phyloP scores from a whole-genome alignment of 2,329 filamentous ascomycete species.

The Raffaelea deltoideospora region DNA sequence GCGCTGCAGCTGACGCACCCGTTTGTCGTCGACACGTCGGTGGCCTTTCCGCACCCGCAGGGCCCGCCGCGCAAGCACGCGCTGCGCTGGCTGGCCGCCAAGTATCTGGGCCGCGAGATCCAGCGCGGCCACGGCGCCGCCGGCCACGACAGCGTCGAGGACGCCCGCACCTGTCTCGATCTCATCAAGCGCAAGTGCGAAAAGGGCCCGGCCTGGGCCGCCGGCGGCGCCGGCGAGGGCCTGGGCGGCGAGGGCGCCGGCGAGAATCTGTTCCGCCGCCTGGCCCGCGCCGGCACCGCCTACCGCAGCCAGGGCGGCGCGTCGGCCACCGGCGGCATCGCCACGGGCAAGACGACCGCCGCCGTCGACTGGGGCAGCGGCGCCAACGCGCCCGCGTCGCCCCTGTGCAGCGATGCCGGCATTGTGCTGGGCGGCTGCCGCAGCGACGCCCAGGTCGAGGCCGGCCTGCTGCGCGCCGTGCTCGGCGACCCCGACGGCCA shows the following conservation, averaged over 20 bases:
- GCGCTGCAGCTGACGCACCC: slow-evolving; percentile 80
- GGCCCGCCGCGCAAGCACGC: slow-evolving; percentile 82
- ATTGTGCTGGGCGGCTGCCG: slow-evolving; percentile 36
- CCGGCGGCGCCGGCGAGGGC: slow-evolving; percentile 14
- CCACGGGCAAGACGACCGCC: slow-evolving; percentile 49
- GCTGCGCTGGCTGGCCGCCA: slow-evolving; percentile 76
- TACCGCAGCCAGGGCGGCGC: slow-evolving; percentile 47
- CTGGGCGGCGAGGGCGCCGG: slow-evolving; percentile 49
- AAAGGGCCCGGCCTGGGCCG: slow-evolving; percentile 76
- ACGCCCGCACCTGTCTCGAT: slow-evolving; percentile 80
- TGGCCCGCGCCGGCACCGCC: slow-evolving; percentile 47
- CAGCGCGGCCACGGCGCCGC: slow-evolving; percentile 55
- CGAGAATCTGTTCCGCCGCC: slow-evolving; percentile 80
- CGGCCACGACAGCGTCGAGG: slow-evolving; percentile 87
- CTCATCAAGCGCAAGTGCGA: slow-evolving; percentile 93
- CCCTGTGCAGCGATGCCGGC: slow-evolving; percentile 37
- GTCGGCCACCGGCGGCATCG: slow-evolving; percentile 38
- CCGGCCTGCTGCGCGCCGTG: slow-evolving; percentile 41
- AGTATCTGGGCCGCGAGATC: slow-evolving; percentile 75
- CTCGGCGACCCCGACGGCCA: slow-evolving; percentile 41
- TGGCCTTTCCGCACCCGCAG: slow-evolving; percentile 80
- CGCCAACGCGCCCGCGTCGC: neutral
- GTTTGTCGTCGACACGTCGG: slow-evolving; percentile 81
- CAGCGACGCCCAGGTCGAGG: slow-evolving; percentile 42
- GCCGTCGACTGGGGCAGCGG: slow-evolving; percentile 66